Evolutionary conservation across 805 yeast genomes (phyloP).

Genomic region (Starmera dryadoides): DNA sequence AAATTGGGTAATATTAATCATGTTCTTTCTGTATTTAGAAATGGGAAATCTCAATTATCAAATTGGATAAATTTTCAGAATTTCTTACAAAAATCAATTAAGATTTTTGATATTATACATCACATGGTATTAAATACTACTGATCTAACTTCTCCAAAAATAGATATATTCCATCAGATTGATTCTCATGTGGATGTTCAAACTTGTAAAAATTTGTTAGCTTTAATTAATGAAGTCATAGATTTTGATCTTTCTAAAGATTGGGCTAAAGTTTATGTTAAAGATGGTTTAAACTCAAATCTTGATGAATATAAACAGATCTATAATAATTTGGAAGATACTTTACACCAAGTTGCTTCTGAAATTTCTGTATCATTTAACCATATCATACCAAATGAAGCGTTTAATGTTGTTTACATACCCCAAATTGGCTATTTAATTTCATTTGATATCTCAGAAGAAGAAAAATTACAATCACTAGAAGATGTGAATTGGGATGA

Average conservation of each 20-base stretch:
- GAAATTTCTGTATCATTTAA: conserved; percentile 5
- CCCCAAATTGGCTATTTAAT: conserved; percentile 39
- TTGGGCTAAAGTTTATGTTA: conserved; percentile 20
- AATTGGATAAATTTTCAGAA: conserved; percentile 24
- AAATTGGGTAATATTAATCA: conserved; percentile 23
- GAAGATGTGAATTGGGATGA: conserved; percentile 24
- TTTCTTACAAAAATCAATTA: conserved; percentile 15
- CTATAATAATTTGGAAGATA: conserved; percentile 26
- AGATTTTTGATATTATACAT: conserved; percentile 10
- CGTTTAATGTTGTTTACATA: conserved; percentile 31
- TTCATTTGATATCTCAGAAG: conserved; percentile 20
- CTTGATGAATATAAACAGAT: conserved; percentile 20
- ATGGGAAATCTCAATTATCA: conserved; percentile 19
- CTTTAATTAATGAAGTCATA: conserved; percentile 20
- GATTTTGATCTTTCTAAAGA: conserved; percentile 30
- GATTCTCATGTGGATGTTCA: conserved; percentile 6
- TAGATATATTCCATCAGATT: conserved; percentile 11
- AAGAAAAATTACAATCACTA: conserved; percentile 1
- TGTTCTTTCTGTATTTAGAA: conserved; percentile 12
- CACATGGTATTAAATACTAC: conserved; percentile 2
- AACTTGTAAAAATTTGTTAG: conserved; percentile 6
- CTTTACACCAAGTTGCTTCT: conserved; percentile 19
- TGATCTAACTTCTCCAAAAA: conserved; percentile 1
- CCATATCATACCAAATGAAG: conserved; percentile 5
- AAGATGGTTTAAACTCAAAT: conserved; percentile 21